Base-by-base conservation (phyloP, 139 green algal genomes). In the Coelastrella sp. region DNA sequence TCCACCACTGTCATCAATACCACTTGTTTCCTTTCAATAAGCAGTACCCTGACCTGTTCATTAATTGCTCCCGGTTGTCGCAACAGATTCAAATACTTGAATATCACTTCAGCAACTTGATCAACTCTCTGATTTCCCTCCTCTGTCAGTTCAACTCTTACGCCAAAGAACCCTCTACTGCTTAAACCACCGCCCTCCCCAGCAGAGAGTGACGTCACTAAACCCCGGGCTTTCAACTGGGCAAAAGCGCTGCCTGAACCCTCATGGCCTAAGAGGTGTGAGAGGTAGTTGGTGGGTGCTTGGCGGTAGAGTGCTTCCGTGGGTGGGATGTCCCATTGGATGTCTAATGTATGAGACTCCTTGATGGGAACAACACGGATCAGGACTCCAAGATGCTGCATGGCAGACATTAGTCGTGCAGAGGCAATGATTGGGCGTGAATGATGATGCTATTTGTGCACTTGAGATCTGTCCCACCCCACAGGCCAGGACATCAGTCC, bases 221-320 rank as follows among this genome's bases (percentile, higher is more conserved):
- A n/a, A 25, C 53, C 75, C 3, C 64, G 34, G 11, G 85, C 85
- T 89, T 98, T 98, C 37, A 98, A 91, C 72, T 94, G 73, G 11
- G 95, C 92, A 89, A 98, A 98, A 8, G 95, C 85, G 34, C 90
- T 96, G 67, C 96, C 96, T 30, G 93, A 83, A 9, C 95, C 96
- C 81, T 98, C 96, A 69, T 98, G 95, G 6, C 95, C 95, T 34
- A 98, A 86, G 51, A 98, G 89, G 86, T 98, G 93, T 5, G 63
- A 89, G 23, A 97, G 59, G 89, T 97, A 97, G 75, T 88, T 82
- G n/a, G 88, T 87, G 21, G 96, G 94, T 0, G 89, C 85, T 23
- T 91, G 76, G 27, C 81, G 74, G 86, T 95, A 97, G 25, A 84
- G 78, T 37, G 62, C 71, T 35, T 71, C 81, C 13, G 82, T 81